Evolutionary conservation across 495 filamentous ascomycete genomes (phyloP), one percentile per base, ranked within the genome.

Genomic region (Podospora pseudocomata): DNA sequence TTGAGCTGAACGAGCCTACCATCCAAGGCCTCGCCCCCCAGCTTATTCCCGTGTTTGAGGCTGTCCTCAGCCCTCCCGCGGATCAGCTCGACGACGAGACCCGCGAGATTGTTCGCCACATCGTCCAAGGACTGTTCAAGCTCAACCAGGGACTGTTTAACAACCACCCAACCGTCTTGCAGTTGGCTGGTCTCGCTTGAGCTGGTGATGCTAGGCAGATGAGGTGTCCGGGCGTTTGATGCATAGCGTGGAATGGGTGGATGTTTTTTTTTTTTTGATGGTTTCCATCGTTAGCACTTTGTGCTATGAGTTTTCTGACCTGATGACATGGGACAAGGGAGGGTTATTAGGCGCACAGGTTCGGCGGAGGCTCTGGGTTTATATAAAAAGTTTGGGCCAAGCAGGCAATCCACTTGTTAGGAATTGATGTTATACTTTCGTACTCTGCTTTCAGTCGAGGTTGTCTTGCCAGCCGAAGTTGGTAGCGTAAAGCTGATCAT

Each of bases 71-170:
- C 26, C 86, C 89, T 49, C 92, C 93, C 0, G 84, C 89, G 70
- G 92, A 94, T 69, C 95, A 98, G 82, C 82, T 99, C 11, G 90
- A 91, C 65, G 87, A 89, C 44, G 90, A 93, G 80, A 94, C 91
- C 34, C 89, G 92, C 59, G 75, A 80, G 63, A 63, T 72, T 60
- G 75, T 77, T 11, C 68, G 64, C 64, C 71, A 69, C 60, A 74
- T 63, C 1, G 72, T 78, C 44, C 66, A 68, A 58, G 60, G 70
- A 0, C 73, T 79, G 28, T 76, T 69, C 68, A 72, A 69, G 30
- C 72, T 70, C 66, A 75, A 79, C 67, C 73, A 72, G 19, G 70
- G 69, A 6, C 68, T 78, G 30, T 79, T 79, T 63, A 63, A 58
- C 72, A 68, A n/a, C 55, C 65, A 76, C 68, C 74, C 74, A 9